Conservation (phyloP, 306 rosid genomes). For the Psophocarpus tetragonolobus region DNA sequence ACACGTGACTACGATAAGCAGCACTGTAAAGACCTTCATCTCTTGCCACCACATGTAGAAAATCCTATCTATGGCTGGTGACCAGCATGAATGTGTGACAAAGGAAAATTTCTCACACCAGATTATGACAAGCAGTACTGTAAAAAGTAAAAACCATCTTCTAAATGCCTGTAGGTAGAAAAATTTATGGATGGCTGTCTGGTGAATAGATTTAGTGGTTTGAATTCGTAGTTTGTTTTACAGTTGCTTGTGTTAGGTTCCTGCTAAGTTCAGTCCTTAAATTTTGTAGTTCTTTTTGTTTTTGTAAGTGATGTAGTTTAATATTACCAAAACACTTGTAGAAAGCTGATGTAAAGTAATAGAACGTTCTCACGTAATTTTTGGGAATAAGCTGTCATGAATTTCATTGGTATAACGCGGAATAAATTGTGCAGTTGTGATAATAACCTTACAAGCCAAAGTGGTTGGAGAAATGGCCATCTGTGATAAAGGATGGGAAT, state of each 20-base stretch:
- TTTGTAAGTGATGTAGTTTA: constrained; percentile 30
- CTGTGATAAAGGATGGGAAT: neutral
- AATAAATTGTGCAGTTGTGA: neutral
- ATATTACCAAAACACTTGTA: constrained; percentile 4
- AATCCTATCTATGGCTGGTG: constrained; percentile 92
- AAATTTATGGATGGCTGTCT: constrained; percentile 58
- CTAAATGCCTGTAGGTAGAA: constrained; percentile 54
- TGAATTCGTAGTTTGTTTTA: constrained; percentile 36
- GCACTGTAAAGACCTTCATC: constrained; percentile 84
- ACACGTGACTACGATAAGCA: constrained; percentile 86
- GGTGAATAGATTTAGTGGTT: constrained; percentile 43
- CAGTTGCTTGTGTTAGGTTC: constrained; percentile 45
- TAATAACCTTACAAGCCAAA: neutral
- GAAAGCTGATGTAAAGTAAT: constrained; percentile 3
- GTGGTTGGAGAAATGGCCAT: neutral
- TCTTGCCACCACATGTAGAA: constrained; percentile 84
- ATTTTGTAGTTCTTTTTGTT: constrained; percentile 27
- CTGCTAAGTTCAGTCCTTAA: constrained; percentile 19
- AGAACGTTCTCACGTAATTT: neutral
- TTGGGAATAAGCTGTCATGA: neutral
- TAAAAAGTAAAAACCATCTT: constrained; percentile 61
- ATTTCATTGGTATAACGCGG: constrained; percentile 11
- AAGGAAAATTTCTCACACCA: constrained; percentile 58
- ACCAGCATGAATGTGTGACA: neutral
- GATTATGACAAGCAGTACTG: constrained; percentile 60